Base-by-base conservation (phyloP, 2,329 filamentous ascomycete genomes). In the Zasmidium cellare region DNA sequence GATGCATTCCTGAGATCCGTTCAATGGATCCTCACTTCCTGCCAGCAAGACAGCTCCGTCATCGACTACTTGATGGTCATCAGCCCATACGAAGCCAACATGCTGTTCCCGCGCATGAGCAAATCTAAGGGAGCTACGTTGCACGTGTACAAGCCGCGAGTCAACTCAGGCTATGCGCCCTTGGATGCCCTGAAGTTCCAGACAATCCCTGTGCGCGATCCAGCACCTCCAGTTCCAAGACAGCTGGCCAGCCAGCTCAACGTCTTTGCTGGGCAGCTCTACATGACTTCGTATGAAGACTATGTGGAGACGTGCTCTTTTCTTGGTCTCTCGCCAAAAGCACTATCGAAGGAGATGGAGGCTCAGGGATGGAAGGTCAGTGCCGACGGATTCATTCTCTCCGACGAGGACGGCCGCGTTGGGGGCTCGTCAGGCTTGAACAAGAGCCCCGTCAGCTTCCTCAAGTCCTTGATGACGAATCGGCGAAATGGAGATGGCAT, bases 201-300 rank as follows among this genome's bases (percentile, higher is more conserved):
- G 64, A 60, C 53, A 3, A 55, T 58, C 7, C 49, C 55, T 23
- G 12, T 19, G 3, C 53, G 38, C 20, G 16, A 38, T 20, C 19
- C 25, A 16, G 18, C 23, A 12, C 14, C 20, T 11, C 14, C 18
- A 9, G 18, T 69, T 5, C 66, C 63, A 7, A 68, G 64, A 11
- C 65, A 52, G 0, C 66, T 82, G 0, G 68, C 74, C 0, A 71
- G 76, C 0, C 76, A 84, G 56, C 76, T 91, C 0, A 87, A 88
- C 46, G 71, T 91, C 0, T 90, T 91, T 55, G 77, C 88, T 0
- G 88, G 88, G 0, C 85, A 88, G 55, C 76, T 90, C 0, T 91
- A 90, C 62, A 74, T 90, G 11, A 70, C 68, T 0, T 79, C 76
- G 0, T 82, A 78, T 46, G 57, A 73, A 0, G 81, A 89, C 53